phyloP scores from a whole-genome alignment of 2,329 filamentous ascomycete species.

The Dryadomyces quercus-mongolicae region DNA sequence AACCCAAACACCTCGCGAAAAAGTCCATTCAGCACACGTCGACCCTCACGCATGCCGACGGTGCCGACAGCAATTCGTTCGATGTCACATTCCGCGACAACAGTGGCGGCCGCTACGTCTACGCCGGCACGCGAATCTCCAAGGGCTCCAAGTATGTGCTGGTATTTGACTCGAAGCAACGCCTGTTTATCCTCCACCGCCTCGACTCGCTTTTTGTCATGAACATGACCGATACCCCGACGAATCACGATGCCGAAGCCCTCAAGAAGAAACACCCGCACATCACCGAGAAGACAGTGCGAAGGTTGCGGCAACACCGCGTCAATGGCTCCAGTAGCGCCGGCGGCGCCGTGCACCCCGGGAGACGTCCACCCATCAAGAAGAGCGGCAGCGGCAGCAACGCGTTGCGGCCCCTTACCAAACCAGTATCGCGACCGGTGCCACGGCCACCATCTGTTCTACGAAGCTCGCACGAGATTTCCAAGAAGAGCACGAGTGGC shows the following conservation, averaged over 20 bases:
- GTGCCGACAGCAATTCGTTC: slow-evolving; percentile 37
- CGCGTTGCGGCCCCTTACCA: slow-evolving; percentile 11
- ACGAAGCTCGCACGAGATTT: slow-evolving; percentile 8
- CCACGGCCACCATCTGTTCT: slow-evolving; percentile 6
- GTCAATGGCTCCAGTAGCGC: not conserved
- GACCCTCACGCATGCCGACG: slow-evolving; percentile 12
- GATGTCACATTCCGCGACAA: slow-evolving; percentile 43
- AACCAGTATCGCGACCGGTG: slow-evolving; percentile 5
- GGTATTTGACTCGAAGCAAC: slow-evolving; percentile 61
- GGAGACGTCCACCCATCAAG: slow-evolving; percentile 5
- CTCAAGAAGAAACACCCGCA: slow-evolving; percentile 58
- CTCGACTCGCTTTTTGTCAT: slow-evolving; percentile 76
- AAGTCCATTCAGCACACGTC: slow-evolving; percentile 28
- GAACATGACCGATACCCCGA: slow-evolving; percentile 64
- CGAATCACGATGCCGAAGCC: slow-evolving; percentile 48
- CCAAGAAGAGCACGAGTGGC: slow-evolving; percentile 3
- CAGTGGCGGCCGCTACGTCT: slow-evolving; percentile 41
- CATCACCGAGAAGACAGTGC: slow-evolving; percentile 28
- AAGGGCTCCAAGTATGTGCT: slow-evolving; percentile 51
- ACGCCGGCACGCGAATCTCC: slow-evolving; percentile 45
- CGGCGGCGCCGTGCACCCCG: not conserved
- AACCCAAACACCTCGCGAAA: slow-evolving; percentile 32
- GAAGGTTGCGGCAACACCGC: slow-evolving; percentile 7
- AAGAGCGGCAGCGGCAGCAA: slow-evolving; percentile 6
- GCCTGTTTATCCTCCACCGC: slow-evolving; percentile 72